Conservation (phyloP, 2,329 filamentous ascomycete genomes). For the Colletotrichum scovillei region DNA sequence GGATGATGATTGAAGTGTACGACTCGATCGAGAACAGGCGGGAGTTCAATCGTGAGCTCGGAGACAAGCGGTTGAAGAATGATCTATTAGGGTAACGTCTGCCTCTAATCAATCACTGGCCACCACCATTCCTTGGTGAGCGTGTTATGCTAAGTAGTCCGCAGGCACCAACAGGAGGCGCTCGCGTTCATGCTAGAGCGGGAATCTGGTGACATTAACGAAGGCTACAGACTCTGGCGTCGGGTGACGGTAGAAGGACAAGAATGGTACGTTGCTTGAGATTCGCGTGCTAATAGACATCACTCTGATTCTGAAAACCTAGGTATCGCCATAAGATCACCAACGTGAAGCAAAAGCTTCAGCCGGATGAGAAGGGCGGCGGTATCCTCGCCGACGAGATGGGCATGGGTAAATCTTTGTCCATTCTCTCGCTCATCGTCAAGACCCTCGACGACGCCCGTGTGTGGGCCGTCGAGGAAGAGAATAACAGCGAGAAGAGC, state of each 20-base stretch:
- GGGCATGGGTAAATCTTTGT: slow-evolving; percentile 69
- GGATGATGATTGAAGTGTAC: slow-evolving; percentile 37
- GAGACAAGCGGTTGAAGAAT: slow-evolving; percentile 38
- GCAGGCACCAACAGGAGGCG: slow-evolving; percentile 52
- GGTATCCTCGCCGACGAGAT: slow-evolving; percentile 71
- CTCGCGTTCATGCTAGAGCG: slow-evolving; percentile 52
- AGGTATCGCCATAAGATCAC: slow-evolving; percentile 55
- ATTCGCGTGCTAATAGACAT: background rate
- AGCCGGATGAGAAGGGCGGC: slow-evolving; percentile 47
- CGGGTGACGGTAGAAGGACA: slow-evolving; percentile 40
- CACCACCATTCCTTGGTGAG: background rate
- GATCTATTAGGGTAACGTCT: slow-evolving; percentile 41
- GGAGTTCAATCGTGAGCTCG: slow-evolving; percentile 36
- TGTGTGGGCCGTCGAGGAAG: slow-evolving; percentile 45
- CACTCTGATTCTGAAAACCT: background rate
- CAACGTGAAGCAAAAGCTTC: slow-evolving; percentile 42
- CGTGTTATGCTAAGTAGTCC: background rate
- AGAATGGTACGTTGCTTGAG: slow-evolving; percentile 38
- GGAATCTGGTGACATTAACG: slow-evolving; percentile 48
- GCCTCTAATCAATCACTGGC: background rate
- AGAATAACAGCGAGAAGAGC: slow-evolving; percentile 32
- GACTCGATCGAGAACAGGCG: slow-evolving; percentile 36
- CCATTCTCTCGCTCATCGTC: slow-evolving; percentile 60
- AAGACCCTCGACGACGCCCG: slow-evolving; percentile 50
- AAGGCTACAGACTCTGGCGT: slow-evolving; percentile 47